Conservation (phyloP, 495 filamentous ascomycete species). For the Evernia prunastri region DNA sequence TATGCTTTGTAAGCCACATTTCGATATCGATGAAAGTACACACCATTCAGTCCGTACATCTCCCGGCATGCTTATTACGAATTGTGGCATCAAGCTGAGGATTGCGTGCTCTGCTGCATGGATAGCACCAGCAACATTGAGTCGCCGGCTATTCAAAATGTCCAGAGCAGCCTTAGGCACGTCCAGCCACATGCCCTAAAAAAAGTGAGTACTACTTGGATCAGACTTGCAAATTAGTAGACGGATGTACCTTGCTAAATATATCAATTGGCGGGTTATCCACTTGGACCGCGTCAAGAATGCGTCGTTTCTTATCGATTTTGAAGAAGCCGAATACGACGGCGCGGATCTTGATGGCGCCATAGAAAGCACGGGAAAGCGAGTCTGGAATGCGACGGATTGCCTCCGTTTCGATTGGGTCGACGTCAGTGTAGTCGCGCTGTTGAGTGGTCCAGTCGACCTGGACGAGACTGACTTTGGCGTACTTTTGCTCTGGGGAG, state of each 20-base stretch:
- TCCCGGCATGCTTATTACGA: slow-evolving; percentile 77
- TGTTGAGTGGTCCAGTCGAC: slow-evolving; percentile 95
- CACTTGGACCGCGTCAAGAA: slow-evolving; percentile 88
- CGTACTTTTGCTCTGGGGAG: slow-evolving; percentile 67
- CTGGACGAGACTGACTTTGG: slow-evolving; percentile 68
- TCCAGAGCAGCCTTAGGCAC: slow-evolving; percentile 72
- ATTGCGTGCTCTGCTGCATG: slow-evolving; percentile 92
- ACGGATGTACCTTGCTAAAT: slow-evolving; percentile 57
- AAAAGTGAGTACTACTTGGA: background rate
- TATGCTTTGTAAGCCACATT: background rate
- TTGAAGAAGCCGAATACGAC: slow-evolving; percentile 97
- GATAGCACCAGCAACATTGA: slow-evolving; percentile 85
- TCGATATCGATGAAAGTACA: background rate
- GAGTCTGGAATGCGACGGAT: slow-evolving; percentile 60
- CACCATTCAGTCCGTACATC: slow-evolving; percentile 87
- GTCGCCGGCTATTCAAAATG: slow-evolving; percentile 60
- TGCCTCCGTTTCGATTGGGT: slow-evolving; percentile 81
- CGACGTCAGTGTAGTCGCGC: slow-evolving; percentile 91
- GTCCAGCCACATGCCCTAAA: slow-evolving; percentile 75
- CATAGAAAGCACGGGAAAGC: slow-evolving; percentile 67
- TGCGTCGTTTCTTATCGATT: slow-evolving; percentile 68
- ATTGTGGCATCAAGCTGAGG: slow-evolving; percentile 78
- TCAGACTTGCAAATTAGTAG: background rate
- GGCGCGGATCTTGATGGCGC: slow-evolving; percentile 72
- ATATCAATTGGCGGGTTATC: slow-evolving; percentile 88